These are phyloP conservation scores for Scenedesmus sp. DNA, from an alignment of 163 green algal genomes.

Conservation along the genomic window DNA sequence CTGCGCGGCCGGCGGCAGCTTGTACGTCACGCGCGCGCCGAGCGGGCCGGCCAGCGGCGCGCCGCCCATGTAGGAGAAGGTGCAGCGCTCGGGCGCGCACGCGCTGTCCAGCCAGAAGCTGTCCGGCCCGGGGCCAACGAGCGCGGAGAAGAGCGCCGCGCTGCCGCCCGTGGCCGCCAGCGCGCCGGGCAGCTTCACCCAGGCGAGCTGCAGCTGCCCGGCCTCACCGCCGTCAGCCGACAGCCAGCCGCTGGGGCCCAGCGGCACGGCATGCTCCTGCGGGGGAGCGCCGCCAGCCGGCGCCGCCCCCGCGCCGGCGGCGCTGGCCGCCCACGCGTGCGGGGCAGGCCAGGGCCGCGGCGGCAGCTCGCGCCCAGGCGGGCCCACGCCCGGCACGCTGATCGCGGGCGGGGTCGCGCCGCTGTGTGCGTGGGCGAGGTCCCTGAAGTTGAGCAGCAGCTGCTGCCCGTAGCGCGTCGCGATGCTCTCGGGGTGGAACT, in stretches of 20 bases:
- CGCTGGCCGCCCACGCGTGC: not conserved
- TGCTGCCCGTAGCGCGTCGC: conserved; percentile 79
- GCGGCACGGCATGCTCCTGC: not conserved
- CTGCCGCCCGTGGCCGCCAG: conserved; percentile 48
- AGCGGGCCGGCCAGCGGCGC: conserved; percentile 69
- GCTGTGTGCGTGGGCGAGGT: conserved; percentile 48
- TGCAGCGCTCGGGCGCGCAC: conserved; percentile 62
- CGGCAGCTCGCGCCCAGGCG: conserved; percentile 46
- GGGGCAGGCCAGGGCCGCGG: conserved; percentile 45
- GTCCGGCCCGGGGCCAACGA: conserved; percentile 67
- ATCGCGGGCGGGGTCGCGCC: conserved; percentile 12
- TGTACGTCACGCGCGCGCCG: conserved; percentile 84
- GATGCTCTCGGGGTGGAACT: conserved; percentile 97
- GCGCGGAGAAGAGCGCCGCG: conserved; percentile 64
- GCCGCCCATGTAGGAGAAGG: conserved; percentile 96
- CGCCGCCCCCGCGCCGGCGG: not conserved
- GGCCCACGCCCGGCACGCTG: conserved; percentile 38
- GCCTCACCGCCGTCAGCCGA: too few relatives aligned
- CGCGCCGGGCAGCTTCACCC: conserved; percentile 49
- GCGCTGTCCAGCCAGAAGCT: conserved; percentile 93
- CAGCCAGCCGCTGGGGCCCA: too few relatives aligned
- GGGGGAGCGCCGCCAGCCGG: not conserved
- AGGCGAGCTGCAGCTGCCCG: conserved; percentile 29
- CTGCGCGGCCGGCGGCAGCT: conserved; percentile 49
- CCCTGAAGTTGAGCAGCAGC: conserved; percentile 88